Evolutionary conservation across 345 rosid genomes (phyloP), one percentile per base, ranked within the genome.

Genomic region (Bruguiera parviflora): DNA sequence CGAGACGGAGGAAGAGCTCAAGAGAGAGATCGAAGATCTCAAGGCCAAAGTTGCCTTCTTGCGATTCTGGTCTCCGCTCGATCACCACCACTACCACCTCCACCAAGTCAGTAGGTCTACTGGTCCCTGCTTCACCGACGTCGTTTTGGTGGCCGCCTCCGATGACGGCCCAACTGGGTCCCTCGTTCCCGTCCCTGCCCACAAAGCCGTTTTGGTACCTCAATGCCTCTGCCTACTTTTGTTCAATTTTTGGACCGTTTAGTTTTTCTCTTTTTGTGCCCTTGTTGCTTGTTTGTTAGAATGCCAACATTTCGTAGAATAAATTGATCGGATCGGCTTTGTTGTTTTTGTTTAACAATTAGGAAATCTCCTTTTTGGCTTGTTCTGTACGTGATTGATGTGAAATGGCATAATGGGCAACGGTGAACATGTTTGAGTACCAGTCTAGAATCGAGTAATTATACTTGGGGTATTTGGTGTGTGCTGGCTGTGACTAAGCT

Each of bases 171-270:
- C 80, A 16, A 21, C 65, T 31, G 85, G 71, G 1, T 68, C 78
- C 63, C 70, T 88, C 10, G 65, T 85, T 29, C 87, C 95, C 8
- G 82, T 87, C 32, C 83, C 83, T 20, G 94, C 96, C 39, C 91
- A 88, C 58, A 89, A 86, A 74, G 83, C 84, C 24, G 77, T 92
- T 70, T 70, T 92, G 96, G 93, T 92, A n/a, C n/a, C n/a, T n/a
- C n/a, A n/a, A n/a, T 33, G 37, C 18, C 49, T 11, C 13, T 19
- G 18, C 37, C 37, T 33, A 7, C 31, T 8, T 15, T 13, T 43
- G 16, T 52, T 28, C 27, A 33, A 24, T 51, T 66, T 32, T 25
- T 57, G 9, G 8, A 1, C 4, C 2, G 8, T 19, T 19, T 3
- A 15, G n/a, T 4, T 3, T 53, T 10, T 25, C 11, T 24, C 27